phyloP scores from a whole-genome alignment of 2,329 filamentous ascomycete genomes.

The Diaporthe destruens region DNA sequence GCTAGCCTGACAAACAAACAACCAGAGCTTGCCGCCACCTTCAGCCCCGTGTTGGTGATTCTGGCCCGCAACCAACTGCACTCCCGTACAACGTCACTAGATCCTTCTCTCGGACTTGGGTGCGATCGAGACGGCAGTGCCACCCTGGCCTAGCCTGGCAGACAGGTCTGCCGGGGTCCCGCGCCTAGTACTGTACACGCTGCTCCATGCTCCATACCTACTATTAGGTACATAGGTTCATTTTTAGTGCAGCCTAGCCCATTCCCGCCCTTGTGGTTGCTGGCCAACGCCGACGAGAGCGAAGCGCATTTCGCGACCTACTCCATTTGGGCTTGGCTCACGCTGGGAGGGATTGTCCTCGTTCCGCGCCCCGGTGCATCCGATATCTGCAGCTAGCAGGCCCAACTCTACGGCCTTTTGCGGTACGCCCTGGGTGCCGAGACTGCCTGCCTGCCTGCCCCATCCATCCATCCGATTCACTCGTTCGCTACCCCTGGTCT shows the following conservation, averaged over 20 bases:
- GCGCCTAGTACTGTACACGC: background rate
- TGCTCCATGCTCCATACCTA: background rate
- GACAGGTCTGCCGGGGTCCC: background rate
- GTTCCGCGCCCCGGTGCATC: conserved; percentile 34
- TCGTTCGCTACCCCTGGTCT: background rate
- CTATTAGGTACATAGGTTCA: background rate
- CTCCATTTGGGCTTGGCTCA: conserved; percentile 12
- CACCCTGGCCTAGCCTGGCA: background rate
- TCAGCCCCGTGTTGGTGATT: conserved; percentile 24
- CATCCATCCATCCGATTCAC: no score
- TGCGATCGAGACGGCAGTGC: conserved; percentile 22
- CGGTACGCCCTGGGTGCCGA: conserved; percentile 6
- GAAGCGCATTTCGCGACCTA: conserved; percentile 29
- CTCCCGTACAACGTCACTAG: conserved; percentile 17
- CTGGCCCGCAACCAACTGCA: conserved; percentile 15
- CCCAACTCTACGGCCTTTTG: background rate
- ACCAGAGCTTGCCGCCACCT: conserved; percentile 10
- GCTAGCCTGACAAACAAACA: background rate
- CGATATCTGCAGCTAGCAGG: conserved; percentile 31
- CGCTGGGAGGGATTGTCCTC: conserved; percentile 32
- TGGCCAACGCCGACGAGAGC: conserved; percentile 24
- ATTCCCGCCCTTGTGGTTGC: conserved; percentile 23
- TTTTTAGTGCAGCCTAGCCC: conserved; percentile 29
- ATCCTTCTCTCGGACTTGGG: conserved; percentile 10
- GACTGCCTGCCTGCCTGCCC: conserved; percentile 9